Base-by-base conservation (phyloP, 2,329 filamentous ascomycete species). In the Colletotrichum costaricense region DNA sequence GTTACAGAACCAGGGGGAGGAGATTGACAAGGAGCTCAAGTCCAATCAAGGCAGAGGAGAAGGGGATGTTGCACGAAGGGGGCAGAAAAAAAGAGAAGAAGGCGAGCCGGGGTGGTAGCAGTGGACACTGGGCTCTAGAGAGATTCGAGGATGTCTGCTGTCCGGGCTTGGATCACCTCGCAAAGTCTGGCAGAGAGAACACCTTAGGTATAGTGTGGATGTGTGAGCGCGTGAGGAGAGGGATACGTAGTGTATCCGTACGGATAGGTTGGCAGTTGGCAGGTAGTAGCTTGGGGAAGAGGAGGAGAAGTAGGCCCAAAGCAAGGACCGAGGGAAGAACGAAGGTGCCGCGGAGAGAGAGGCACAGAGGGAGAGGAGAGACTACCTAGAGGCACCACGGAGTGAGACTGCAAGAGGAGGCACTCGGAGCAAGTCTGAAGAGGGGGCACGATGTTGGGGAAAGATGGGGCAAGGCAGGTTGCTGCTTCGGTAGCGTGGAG, bases 371-470 rank as follows among this genome's bases (percentile, higher is more conserved):
- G 42, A 49, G 38, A 19, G 19, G 42, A 49, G 38, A 42, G 38
- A 42, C 38, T 26, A 26, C 26, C 26, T 42, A 16, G 38, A 42
- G 38, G 16, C 14, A 42, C 38, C 38, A 42, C 38, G 14, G 38
- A n/a, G 42, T n/a, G 42, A 49, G 42, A 19, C 42, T 49, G 42
- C 16, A 19, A 49, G 42, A 49, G 33, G 24, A 56, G 22, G 55
- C 19, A 55, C 49, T 65, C 49, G 63, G 63, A 38, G 63, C 19
- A 22, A 35, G 52, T 35, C n/a, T 14, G 30, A 42, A 38, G 62
- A 38, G 42, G 24, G 67, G 62, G 54, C 46, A 59, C 63, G 58
- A 74, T 72, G 68, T 74, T 74, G 72, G 72, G 68, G 72, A 74
- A 74, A 74, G 72, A 72, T 72, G 72, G 72, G 68, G 68, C 63